Conservation (phyloP, 441 rosid genomes). For the Pelargonium australe region DNA sequence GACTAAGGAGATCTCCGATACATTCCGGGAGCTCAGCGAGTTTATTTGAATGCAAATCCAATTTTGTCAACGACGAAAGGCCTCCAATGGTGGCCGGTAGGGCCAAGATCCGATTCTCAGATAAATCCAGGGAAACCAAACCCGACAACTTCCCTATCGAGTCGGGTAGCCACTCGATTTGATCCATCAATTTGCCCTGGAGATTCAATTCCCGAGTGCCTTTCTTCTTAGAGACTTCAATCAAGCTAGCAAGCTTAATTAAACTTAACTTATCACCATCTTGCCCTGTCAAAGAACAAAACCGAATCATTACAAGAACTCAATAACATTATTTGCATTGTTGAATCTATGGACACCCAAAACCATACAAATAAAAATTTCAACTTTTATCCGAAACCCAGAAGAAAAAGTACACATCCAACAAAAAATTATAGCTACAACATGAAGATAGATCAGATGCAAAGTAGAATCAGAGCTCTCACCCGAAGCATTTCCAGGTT, state of each 20-base stretch:
- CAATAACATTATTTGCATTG: background rate
- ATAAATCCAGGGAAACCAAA: constrained; percentile 62
- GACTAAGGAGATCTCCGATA: constrained; percentile 63
- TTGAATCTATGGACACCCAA: background rate
- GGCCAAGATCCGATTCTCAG: constrained; percentile 67
- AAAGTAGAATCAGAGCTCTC: constrained; percentile 11
- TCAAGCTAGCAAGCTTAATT: constrained; percentile 83
- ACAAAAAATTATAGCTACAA: background rate
- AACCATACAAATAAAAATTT: background rate
- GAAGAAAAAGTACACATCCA: background rate
- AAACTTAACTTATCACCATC: constrained; percentile 73
- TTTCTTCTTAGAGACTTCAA: constrained; percentile 81
- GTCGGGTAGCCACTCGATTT: constrained; percentile 90
- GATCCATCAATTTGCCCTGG: constrained; percentile 74
- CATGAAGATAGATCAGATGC: background rate
- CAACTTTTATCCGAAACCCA: background rate
- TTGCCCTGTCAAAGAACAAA: constrained; percentile 39
- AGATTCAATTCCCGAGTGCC: constrained; percentile 74
- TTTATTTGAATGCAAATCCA: constrained; percentile 80
- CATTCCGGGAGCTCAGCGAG: constrained; percentile 66
- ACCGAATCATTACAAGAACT: background rate
- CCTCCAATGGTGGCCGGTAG: constrained; percentile 70
- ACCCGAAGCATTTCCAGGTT: constrained; percentile 41
- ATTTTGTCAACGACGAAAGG: constrained; percentile 58
- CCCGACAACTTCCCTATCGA: constrained; percentile 71